Percentiles rank a stretch among this genome's conserved stretches.
Conservation (phyloP, 2,329 filamentous ascomycete species). For the Pseudogymnoascus sp. region DNA sequence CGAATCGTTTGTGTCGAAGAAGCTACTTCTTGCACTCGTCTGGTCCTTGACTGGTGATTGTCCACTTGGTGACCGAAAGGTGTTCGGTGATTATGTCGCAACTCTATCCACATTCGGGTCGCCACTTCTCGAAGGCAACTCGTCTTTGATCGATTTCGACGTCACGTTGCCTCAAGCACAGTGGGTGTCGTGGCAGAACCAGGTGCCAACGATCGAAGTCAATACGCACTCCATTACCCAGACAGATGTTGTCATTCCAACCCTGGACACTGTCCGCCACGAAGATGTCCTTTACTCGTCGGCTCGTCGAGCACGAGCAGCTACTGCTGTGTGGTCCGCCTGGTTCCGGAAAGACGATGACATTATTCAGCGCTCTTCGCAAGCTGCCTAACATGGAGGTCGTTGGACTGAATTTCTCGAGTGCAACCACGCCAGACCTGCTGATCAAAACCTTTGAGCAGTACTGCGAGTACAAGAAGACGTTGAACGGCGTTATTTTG, state of each 20-base stretch:
- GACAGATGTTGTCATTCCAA: conserved; percentile 97
- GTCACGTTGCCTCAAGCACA: conserved; percentile 79
- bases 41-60: conserved; percentile 98
- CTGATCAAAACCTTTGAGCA: conserved; percentile 99
- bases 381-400: conserved; percentile 99
- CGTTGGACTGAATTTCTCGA: conserved; percentile 98
- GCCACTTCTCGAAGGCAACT: conserved; percentile 68
- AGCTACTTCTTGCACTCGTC: conserved; percentile 82
- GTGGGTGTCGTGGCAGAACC: conserved; percentile 89
- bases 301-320: conserved; percentile 97
- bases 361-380: conserved; percentile 90
- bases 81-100: conserved; percentile 78
- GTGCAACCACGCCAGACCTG: conserved; percentile 93
- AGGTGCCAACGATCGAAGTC: conserved; percentile 90
- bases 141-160: conserved; percentile 93
- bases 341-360: conserved; percentile 99
- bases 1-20: conserved; percentile 86
- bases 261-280: conserved; percentile 91
- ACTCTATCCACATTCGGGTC: conserved; percentile 80
- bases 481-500: conserved; percentile 88
- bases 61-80: conserved; percentile 77
- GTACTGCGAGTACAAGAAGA: conserved; percentile 99
- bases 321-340: conserved; percentile 93
- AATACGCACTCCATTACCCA: conserved; percentile 98
- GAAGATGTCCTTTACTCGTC: conserved; percentile 99